Evolutionary conservation across 768 basidiomycete genomes (phyloP).

Genomic region (Suillus discolor): DNA sequence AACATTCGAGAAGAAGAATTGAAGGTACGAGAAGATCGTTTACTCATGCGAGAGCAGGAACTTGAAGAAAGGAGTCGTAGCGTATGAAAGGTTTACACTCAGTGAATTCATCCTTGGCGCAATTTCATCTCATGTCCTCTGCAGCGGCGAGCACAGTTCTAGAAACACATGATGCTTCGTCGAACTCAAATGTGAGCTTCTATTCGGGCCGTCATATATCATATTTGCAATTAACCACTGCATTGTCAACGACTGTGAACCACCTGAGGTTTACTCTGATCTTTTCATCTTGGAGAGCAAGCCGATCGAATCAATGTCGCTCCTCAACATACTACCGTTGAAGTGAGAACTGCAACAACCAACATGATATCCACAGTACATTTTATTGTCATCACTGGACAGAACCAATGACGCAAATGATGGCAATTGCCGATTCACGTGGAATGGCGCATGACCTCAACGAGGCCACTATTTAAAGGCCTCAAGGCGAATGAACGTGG

Average conservation of each 20-base stretch:
- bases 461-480: not conserved
- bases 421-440: not conserved
- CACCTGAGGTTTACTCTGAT: not conserved
- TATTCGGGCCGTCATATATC: not conserved
- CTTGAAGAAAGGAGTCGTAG: not conserved
- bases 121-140: not conserved
- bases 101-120: not conserved
- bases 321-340: not conserved
- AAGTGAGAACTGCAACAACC: not conserved
- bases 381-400: not conserved
- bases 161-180: not conserved
- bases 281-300: not conserved
- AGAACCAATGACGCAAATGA: not conserved
- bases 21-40: slow-evolving; percentile 7
- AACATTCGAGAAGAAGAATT: slow-evolving; percentile 3
- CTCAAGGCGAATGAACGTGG: not conserved
- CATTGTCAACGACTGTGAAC: not conserved
- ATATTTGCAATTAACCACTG: not conserved
- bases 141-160: not conserved
- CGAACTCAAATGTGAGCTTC: not conserved
- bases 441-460: not conserved
- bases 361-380: not conserved
- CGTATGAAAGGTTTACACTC: not conserved
- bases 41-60: not conserved
- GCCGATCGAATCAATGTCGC: not conserved